phyloP scores from a whole-genome alignment of 1,139 yeast species.

The Blastobotrys raffinosifermentans region DNA sequence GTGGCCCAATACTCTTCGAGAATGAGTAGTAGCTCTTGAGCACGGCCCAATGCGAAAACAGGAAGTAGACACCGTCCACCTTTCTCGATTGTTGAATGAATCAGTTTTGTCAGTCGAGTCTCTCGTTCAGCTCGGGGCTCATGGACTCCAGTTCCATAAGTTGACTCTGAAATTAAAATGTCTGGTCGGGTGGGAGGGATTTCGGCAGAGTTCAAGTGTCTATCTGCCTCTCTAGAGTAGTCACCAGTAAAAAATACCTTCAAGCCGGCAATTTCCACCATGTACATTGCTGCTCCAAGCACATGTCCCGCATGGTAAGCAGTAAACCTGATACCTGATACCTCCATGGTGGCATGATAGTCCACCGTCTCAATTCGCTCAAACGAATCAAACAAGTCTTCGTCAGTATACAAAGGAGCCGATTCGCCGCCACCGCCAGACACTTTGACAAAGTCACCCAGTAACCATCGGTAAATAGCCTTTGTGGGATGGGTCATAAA shows the following conservation, averaged over 20 bases:
- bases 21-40: conserved; percentile 84
- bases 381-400: conserved; percentile 80
- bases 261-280: conserved; percentile 89
- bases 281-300: conserved; percentile 96
- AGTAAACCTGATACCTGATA: conserved; percentile 89
- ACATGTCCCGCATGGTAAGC: conserved; percentile 99
- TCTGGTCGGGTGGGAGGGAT: conserved; percentile 89
- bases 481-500: conserved; percentile 99
- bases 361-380: conserved; percentile 91
- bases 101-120: conserved; percentile 66
- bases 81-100: conserved; percentile 75
- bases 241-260: conserved; percentile 92
- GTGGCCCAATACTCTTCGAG: conserved; percentile 91
- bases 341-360: conserved; percentile 91
- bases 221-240: conserved; percentile 89
- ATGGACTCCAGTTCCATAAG: conserved; percentile 97
- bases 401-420: conserved; percentile 69
- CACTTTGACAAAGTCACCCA: conserved; percentile 90
- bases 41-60: conserved; percentile 93
- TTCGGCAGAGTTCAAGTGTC: conserved; percentile 94
- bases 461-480: conserved; percentile 92
- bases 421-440: conserved; percentile 48
- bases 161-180: conserved; percentile 85
- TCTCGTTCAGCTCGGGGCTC: conserved; percentile 88
- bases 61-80: conserved; percentile 94